Evolutionary conservation across 208 protist genomes (phyloP).

Genomic region (Trichomonas tenax): DNA sequence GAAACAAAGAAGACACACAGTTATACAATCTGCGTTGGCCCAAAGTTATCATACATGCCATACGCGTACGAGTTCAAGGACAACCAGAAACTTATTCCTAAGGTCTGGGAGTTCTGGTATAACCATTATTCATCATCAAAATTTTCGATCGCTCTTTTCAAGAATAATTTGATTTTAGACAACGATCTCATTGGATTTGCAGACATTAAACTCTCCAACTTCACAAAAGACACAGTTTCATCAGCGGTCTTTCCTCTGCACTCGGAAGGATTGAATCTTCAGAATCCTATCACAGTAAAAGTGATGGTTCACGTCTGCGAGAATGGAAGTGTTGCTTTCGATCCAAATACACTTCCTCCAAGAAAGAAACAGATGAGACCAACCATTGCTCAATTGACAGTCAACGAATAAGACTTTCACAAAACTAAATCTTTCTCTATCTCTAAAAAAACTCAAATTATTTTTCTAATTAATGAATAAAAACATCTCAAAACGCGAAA

Average conservation of each 20-base stretch:
- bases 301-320: background rate
- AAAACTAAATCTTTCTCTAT: no score
- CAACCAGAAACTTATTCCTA: background rate
- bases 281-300: background rate
- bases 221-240: background rate
- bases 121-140: background rate
- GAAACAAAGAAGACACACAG: background rate
- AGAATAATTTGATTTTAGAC: background rate
- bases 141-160: background rate
- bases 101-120: background rate
- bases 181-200: background rate
- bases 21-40: background rate
- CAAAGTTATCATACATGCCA: background rate
- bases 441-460: no score
- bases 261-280: background rate
- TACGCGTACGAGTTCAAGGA: background rate
- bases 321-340: background rate
- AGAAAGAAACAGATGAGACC: no score
- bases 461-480: no score
- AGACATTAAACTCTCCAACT: background rate
- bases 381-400: no score
- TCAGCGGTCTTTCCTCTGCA: background rate
- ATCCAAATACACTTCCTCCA: background rate
- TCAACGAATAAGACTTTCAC: no score
- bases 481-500: no score